phyloP scores from a whole-genome alignment of 208 protist genomes.

The Acanthamoeba culbertsoni region DNA sequence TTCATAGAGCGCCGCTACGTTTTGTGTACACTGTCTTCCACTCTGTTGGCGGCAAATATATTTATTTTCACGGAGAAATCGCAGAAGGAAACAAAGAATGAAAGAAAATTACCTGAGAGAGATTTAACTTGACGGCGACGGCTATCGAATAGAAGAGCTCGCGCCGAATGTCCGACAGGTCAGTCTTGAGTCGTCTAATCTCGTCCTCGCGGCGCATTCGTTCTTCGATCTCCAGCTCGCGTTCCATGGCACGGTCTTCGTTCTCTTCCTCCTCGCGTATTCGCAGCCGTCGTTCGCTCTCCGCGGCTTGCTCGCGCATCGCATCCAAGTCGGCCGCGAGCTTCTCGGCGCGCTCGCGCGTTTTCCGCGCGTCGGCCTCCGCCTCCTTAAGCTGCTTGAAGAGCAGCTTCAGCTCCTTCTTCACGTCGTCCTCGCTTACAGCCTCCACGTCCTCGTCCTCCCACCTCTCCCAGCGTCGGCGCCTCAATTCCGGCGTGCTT shows the following conservation, averaged over 20 bases:
- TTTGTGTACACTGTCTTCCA: not conserved
- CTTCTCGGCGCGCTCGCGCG: not conserved
- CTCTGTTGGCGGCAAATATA: too few relatives aligned
- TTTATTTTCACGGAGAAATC: not conserved
- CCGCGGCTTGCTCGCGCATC: not conserved
- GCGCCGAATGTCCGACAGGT: not conserved
- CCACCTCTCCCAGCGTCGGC: not conserved
- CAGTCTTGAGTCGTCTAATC: not conserved
- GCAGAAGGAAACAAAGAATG: not conserved
- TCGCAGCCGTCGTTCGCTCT: not conserved
- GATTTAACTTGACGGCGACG: not conserved
- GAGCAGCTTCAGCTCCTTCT: not conserved
- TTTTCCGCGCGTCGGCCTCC: not conserved
- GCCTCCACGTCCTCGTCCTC: not conserved
- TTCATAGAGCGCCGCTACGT: slow-evolving; percentile 17
- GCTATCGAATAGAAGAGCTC: not conserved
- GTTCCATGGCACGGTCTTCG: not conserved
- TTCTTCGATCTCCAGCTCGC: not conserved
- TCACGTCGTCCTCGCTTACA: not conserved
- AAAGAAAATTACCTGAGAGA: not conserved
- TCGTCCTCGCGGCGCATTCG: not conserved
- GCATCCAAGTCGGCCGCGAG: not conserved
- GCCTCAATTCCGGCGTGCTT: not conserved
- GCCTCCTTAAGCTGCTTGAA: slow-evolving; percentile 1
- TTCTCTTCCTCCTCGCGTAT: not conserved